Base-by-base conservation (phyloP, 2,329 filamentous ascomycete genomes). In the Clonostachys rhizophaga region DNA sequence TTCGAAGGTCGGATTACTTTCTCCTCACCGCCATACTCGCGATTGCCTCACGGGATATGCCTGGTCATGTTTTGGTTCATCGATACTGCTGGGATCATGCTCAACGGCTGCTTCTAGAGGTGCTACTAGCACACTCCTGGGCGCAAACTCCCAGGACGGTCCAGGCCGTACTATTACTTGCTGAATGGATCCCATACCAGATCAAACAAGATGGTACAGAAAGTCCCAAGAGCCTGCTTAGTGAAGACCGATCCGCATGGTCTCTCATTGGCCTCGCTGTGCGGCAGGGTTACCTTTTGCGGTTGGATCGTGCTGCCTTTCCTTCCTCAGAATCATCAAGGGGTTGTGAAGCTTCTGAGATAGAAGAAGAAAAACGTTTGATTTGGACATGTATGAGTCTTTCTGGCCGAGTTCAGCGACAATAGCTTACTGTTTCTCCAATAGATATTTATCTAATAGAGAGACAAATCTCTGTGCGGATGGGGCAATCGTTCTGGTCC, bases 71-170 rank as follows among this genome's bases (percentile, higher is more conserved):
- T 18, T 24, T 50, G 1, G 43, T 42, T 3, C 50, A 52, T 42
- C 46, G 49, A 2, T 46, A 49, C 39, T 52, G 50, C 20, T 52
- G 50, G 48, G 48, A 52, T n/a, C 44, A 52, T 36, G 49, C 49
- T 13, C 46, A 52, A 10, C 44, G 49, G 10, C 44, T 50, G 5
- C 41, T 52, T 3, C 44, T 49, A 11, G 48, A 49, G 17, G 46
- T 52, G 4, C 16, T 50, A 16, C 44, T 52, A 14, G 45, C 50
- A 5, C 46, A 50, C 9, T 48, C 50, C 5, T 52, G 48, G 49
- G 44, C 48, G 2, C 49, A 50, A 33, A 45, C 48, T n/a, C 44
- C 49, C 8, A 36, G 46, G 13, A 52, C 50, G 5, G 49, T 52
- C 5, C 49, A 50, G 36, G 50, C 46, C 3, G 30, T 52, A 18